A percentile compares a stretch with the other conserved stretches of the same genome.
These are phyloP conservation scores for Pelargonium fulgidum DNA, from an alignment of 441 rosid genomes.

Conservation along the genomic window DNA sequence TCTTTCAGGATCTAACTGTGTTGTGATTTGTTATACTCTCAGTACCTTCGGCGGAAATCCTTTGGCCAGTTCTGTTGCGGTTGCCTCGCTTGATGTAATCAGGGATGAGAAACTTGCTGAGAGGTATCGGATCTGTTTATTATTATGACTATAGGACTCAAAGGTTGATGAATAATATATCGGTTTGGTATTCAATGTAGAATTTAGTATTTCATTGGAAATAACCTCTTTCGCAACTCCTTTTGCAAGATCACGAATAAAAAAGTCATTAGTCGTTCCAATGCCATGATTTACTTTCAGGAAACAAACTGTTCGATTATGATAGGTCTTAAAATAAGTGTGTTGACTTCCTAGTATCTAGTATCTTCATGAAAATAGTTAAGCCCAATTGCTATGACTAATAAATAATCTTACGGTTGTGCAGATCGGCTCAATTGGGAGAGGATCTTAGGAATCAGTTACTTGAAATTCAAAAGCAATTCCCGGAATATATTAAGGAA, in stretches of 20 bases:
- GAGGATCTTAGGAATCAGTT: slow-evolving; percentile 57
- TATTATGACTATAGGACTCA: not conserved
- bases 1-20: slow-evolving; percentile 12
- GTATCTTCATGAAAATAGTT: too few relatives aligned
- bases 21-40: slow-evolving; percentile 24
- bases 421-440: slow-evolving; percentile 67
- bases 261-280: too few relatives aligned
- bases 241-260: too few relatives aligned
- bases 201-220: not conserved
- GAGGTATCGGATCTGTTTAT: slow-evolving; percentile 41
- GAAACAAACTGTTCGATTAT: too few relatives aligned
- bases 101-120: slow-evolving; percentile 67
- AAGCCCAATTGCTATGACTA: too few relatives aligned
- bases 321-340: too few relatives aligned
- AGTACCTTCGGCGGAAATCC: slow-evolving; percentile 97
- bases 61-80: slow-evolving; percentile 88
- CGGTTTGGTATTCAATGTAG: not conserved
- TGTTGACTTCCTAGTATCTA: too few relatives aligned
- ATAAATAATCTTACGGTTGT: too few relatives aligned
- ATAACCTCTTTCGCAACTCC: not conserved
- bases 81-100: slow-evolving; percentile 75
- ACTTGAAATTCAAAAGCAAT: slow-evolving; percentile 46
- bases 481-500: slow-evolving; percentile 71
- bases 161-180: not conserved
- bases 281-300: too few relatives aligned